Evolutionary conservation across 2,329 filamentous ascomycete species (phyloP).

Genomic region (Trichophyton schoenleinii): DNA sequence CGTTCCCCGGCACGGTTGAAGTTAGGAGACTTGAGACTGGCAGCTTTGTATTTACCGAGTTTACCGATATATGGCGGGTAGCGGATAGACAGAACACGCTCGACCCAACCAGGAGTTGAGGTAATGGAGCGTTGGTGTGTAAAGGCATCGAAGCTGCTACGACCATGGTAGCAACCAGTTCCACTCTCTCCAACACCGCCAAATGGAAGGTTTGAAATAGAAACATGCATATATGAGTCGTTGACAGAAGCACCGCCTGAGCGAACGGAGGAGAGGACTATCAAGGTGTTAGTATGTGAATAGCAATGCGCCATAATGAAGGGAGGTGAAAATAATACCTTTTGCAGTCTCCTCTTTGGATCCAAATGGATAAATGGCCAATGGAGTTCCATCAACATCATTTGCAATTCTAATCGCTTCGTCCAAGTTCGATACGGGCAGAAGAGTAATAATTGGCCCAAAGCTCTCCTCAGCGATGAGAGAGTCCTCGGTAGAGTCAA

Average conservation of each 20-base stretch:
- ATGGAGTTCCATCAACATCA: conserved; percentile 65
- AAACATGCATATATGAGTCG: conserved; percentile 55
- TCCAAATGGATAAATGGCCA: conserved; percentile 77
- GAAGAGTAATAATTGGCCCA: conserved; percentile 76
- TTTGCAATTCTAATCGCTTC: conserved; percentile 76
- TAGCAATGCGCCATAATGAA: neutral
- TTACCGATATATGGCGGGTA: conserved; percentile 52
- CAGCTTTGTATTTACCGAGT: conserved; percentile 38
- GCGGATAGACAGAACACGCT: conserved; percentile 43
- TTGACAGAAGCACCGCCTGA: conserved; percentile 53
- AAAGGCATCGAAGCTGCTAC: conserved; percentile 52
- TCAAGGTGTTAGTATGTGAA: neutral
- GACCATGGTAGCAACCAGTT: conserved; percentile 63
- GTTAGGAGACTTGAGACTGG: conserved; percentile 43
- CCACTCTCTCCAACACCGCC: conserved; percentile 75
- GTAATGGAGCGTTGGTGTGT: conserved; percentile 49
- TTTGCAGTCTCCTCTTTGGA: conserved; percentile 64
- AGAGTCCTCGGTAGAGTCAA: conserved; percentile 60
- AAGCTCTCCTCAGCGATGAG: conserved; percentile 79
- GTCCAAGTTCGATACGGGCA: conserved; percentile 67
- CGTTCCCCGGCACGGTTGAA: conserved; percentile 47
- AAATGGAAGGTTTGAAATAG: conserved; percentile 60
- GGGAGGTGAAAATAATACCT: conserved; percentile 34
- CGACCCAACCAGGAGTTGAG: conserved; percentile 48
- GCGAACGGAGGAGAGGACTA: conserved; percentile 49